Conservation (phyloP, 1,284 basidiomycete genomes). For the Apiotrichum laibachii region DNA sequence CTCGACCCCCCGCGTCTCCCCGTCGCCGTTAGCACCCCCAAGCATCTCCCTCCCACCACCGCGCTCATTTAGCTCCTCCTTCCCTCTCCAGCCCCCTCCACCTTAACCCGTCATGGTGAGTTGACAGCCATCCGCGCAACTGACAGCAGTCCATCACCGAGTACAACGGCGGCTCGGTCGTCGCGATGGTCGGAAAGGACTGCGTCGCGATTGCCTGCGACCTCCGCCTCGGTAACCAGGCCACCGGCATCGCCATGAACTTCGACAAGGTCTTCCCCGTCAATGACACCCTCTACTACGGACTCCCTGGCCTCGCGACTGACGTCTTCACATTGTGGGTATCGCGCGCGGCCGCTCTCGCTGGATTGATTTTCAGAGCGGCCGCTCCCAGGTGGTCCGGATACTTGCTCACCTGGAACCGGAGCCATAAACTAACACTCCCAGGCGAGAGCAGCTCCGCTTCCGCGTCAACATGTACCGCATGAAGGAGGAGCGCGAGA, state of each 20-base stretch:
- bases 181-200: constrained; percentile 98
- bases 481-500: constrained; percentile 98
- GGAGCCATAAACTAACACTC: neutral
- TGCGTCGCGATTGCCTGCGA: constrained; percentile 99
- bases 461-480: constrained; percentile 99
- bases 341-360: neutral
- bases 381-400: no score
- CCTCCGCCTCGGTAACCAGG: constrained; percentile 83
- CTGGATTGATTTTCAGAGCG: no score
- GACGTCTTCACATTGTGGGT: constrained; percentile 87
- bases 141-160: constrained; percentile 45
- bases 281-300: constrained; percentile 88
- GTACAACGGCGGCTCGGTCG: constrained; percentile 72
- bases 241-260: constrained; percentile 73
- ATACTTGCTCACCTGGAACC: no score
- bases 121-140: neutral
- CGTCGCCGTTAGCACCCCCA: no score
- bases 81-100: no score
- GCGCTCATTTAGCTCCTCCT: neutral
- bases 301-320: constrained; percentile 87
- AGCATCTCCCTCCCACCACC: no score
- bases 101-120: neutral
- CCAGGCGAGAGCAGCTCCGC: constrained; percentile 79
- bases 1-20: no score
- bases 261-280: constrained; percentile 79